Base-by-base conservation (phyloP, 345 rosid genomes). In the Arabis hirsuta region DNA sequence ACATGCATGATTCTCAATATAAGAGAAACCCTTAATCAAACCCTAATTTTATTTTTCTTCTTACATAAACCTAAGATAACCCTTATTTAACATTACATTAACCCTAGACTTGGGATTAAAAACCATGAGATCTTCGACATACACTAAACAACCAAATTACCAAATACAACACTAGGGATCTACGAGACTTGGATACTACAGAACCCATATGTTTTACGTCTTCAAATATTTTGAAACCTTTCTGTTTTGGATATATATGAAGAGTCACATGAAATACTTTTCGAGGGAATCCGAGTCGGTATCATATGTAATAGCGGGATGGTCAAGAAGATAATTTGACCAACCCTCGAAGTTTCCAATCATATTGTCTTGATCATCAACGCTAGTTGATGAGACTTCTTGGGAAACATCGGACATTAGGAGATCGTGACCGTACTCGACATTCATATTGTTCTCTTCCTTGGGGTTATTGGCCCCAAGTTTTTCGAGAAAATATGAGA, bases 341-440 rank as follows among this genome's bases (percentile, higher is more conserved):
- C 76, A 76, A 14, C 80, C 80, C 26, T 63, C 67, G 7, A 63
- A 27, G 58, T 41, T 41, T 48, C 43, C 71, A 7, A 70, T 55
- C 38, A 50, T 56, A 41, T 69, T 63, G 53, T 63, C 76, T 70
- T 76, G 71, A 47, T 76, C 76, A 57, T 69, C 80, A 63, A 69
- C 71, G 80, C 67, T 76, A 50, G 80, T 48, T 70, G 80, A 76
- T 76, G 76, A 67, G 57, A 74, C 63, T 60, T 74, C 78, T 61
- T 67, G 78, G 4, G 73, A 69, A 54, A 70, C 48, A 64, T 69
- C 75, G 4, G 75, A 76, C 66, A 69, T 55, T 20, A 69, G 70
- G 8, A 68, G 27, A 46, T 61, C 79, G 1, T 53, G 69, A 44
- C 42, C 60, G 48, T 67, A 26, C 12, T 54, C 54, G 14, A 27